These are phyloP conservation scores for Quercus alba DNA, from an alignment of 306 rosid species.

Conservation along the genomic window DNA sequence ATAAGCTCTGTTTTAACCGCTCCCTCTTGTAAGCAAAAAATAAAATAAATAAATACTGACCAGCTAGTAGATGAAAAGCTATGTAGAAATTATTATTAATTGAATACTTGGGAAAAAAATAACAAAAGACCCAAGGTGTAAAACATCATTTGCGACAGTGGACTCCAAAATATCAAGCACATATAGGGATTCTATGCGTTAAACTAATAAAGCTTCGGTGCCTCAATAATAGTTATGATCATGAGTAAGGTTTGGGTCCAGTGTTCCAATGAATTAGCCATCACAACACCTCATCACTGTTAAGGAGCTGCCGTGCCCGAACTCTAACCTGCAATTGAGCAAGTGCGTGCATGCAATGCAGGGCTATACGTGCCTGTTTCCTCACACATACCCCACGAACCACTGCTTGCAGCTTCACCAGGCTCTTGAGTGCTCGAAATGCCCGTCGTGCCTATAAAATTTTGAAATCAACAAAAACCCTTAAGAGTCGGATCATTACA, in stretches of 20 bases:
- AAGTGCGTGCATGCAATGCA: constrained; percentile 74
- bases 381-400: constrained; percentile 63
- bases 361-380: constrained; percentile 67
- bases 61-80: neutral
- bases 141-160: neutral
- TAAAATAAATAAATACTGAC: no score
- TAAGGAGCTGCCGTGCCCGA: constrained; percentile 66
- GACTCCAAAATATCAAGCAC: neutral
- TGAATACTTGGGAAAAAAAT: neutral
- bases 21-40: no score
- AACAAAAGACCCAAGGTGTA: neutral
- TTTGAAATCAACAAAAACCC: neutral
- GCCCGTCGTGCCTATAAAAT: constrained; percentile 72
- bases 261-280: neutral
- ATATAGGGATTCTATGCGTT: neutral
- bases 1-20: no score
- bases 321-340: constrained; percentile 70
- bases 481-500: neutral
- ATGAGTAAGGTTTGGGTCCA: no score
- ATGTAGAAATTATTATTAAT: neutral
- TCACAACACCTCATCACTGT: neutral
- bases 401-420: constrained; percentile 89
- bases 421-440: constrained; percentile 56
- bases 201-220: neutral
- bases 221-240: no score